A percentile compares a stretch with the other conserved stretches of the same genome.
These are phyloP conservation scores for Ceratopteris richardii DNA, from an alignment of 75 land plant species.

Conservation along the genomic window DNA sequence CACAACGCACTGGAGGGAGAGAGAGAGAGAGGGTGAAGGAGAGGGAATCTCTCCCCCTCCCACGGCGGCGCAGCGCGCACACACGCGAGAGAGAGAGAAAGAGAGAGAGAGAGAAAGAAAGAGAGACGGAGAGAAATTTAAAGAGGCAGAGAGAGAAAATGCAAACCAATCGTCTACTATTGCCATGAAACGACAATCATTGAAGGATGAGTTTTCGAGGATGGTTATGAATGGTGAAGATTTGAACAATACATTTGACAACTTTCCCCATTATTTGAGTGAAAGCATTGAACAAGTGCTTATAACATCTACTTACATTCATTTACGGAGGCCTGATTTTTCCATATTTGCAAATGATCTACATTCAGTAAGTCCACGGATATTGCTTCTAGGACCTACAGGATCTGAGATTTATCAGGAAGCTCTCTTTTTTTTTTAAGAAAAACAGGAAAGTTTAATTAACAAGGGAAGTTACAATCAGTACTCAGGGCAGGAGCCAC, in stretches of 20 bases:
- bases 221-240: slow-evolving; percentile 10
- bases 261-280: slow-evolving; percentile 34
- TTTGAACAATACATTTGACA: slow-evolving; percentile 8
- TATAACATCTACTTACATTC: slow-evolving; percentile 51
- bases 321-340: slow-evolving; percentile 53
- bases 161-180: neutral
- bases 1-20: no score
- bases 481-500: no score
- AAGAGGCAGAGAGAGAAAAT: slow-evolving; percentile 1
- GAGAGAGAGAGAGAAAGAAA: no score
- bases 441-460: no score
- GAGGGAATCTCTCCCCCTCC: no score
- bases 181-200: slow-evolving; percentile 5
- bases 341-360: slow-evolving; percentile 45
- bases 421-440: no score
- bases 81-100: no score
- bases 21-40: no score
- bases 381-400: slow-evolving; percentile 71
- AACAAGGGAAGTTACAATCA: no score
- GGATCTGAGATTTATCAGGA: slow-evolving; percentile 62
- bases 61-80: no score
- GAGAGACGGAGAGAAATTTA: neutral
- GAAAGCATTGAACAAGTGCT: slow-evolving; percentile 66
- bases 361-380: slow-evolving; percentile 47
- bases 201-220: slow-evolving; percentile 12